phyloP scores from a whole-genome alignment of 192 early-diverging fungal genomes.

The Rhizophagus sp. region DNA sequence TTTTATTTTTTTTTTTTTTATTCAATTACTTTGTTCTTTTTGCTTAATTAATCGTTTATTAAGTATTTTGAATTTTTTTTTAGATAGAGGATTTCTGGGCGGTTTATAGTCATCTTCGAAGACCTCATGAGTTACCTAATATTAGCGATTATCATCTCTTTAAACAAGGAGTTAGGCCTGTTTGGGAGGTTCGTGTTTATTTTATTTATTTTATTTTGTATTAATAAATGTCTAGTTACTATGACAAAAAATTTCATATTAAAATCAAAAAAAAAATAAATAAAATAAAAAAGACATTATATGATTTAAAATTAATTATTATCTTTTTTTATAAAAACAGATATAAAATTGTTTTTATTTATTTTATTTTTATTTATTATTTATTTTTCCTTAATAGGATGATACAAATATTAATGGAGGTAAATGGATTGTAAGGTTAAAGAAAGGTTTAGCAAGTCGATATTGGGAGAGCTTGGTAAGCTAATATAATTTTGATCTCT shows the following conservation, averaged over 20 bases:
- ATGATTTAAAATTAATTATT: not conserved
- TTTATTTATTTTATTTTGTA: not conserved
- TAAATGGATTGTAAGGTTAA: conserved; percentile 93
- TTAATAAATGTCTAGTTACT: not conserved
- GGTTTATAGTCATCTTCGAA: conserved; percentile 75
- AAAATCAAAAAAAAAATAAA: conserved; percentile 1
- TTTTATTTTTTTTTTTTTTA: not conserved
- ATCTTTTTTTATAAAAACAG: no score
- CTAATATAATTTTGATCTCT: not conserved
- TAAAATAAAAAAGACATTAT: not conserved
- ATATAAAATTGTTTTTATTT: not conserved
- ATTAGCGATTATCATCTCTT: conserved; percentile 94
- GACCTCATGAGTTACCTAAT: conserved; percentile 80
- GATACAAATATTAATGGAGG: conserved; percentile 81
- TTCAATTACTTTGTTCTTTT: not conserved
- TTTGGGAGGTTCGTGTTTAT: conserved; percentile 78
- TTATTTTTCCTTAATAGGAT: conserved; percentile 48
- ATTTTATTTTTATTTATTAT: conserved; percentile 3
- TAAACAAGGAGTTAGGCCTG: conserved; percentile 86
- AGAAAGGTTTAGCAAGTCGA: conserved; percentile 87
- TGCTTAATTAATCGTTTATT: not conserved
- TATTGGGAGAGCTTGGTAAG: conserved; percentile 90
- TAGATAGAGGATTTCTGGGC: conserved; percentile 81
- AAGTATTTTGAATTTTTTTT: not conserved
- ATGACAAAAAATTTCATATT: not conserved